Evolutionary conservation across 768 basidiomycete genomes (phyloP).

Genomic region (Clavaria fumosa): DNA sequence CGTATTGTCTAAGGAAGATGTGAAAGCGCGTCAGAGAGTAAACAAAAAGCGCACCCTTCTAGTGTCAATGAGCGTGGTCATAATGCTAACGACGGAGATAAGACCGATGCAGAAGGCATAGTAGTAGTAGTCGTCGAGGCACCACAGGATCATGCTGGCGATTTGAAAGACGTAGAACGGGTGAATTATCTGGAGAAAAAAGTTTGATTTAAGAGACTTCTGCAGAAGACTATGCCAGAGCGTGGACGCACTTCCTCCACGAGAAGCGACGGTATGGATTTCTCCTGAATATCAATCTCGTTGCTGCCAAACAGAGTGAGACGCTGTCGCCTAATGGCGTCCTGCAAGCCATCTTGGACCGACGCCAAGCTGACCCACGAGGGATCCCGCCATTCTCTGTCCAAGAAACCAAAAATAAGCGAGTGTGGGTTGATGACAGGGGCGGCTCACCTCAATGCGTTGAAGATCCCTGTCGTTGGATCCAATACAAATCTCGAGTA

Average conservation of each 20-base stretch:
- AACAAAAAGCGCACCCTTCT: constrained; percentile 44
- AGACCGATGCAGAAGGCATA: constrained; percentile 95
- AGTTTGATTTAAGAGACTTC: background rate
- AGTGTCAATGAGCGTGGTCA: constrained; percentile 82
- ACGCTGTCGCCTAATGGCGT: constrained; percentile 44
- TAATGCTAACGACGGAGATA: constrained; percentile 74
- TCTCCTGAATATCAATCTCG: constrained; percentile 79
- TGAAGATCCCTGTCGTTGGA: constrained; percentile 67
- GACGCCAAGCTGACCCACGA: constrained; percentile 46
- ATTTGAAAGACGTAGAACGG: constrained; percentile 99
- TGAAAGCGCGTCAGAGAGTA: constrained; percentile 7
- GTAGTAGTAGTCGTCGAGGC: constrained; percentile 89
- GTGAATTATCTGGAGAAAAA: constrained; percentile 77
- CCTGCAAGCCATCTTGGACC: constrained; percentile 50
- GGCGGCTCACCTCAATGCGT: constrained; percentile 48
- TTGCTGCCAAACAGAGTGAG: constrained; percentile 68
- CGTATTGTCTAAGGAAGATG: constrained; percentile 51
- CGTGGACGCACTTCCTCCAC: constrained; percentile 63
- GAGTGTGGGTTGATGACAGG: too few relatives aligned
- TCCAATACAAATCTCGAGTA: constrained; percentile 87
- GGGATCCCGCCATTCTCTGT: constrained; percentile 83
- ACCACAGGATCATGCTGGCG: constrained; percentile 88
- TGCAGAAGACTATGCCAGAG: background rate
- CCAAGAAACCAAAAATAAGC: background rate
- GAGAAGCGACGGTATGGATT: constrained; percentile 60